A percentile compares a stretch with the other conserved stretches of the same genome.
phyloP scores from a whole-genome alignment of 2,329 filamentous ascomycete species.

The Sclerotinia borealis region DNA sequence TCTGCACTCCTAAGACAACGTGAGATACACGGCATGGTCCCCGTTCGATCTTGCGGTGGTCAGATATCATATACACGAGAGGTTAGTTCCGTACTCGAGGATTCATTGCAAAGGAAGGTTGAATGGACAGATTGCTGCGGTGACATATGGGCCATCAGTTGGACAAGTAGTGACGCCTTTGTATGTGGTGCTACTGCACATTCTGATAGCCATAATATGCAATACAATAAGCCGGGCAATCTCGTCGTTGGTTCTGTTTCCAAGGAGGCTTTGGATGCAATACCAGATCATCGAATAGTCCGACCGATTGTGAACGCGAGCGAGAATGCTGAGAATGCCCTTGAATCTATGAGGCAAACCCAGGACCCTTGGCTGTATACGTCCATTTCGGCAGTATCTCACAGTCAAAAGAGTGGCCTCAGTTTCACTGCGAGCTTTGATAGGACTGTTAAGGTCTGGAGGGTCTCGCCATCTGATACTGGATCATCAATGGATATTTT shows the following conservation, averaged over 20 bases:
- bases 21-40: slow-evolving; percentile 23
- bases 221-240: slow-evolving; percentile 61
- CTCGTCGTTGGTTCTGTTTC: slow-evolving; percentile 48
- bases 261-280: slow-evolving; percentile 42
- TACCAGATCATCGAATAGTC: slow-evolving; percentile 51
- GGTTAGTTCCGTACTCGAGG: slow-evolving; percentile 37
- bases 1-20: slow-evolving; percentile 23
- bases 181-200: slow-evolving; percentile 58
- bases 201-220: slow-evolving; percentile 57
- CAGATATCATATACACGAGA: slow-evolving; percentile 20
- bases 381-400: slow-evolving; percentile 57
- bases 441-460: slow-evolving; percentile 55
- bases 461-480: slow-evolving; percentile 33
- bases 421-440: slow-evolving; percentile 59
- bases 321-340: slow-evolving; percentile 48
- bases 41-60: slow-evolving; percentile 16
- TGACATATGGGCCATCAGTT: slow-evolving; percentile 52
- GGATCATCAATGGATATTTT: slow-evolving; percentile 38
- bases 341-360: slow-evolving; percentile 49
- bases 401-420: slow-evolving; percentile 40
- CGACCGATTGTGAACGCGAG: slow-evolving; percentile 41
- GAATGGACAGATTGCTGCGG: slow-evolving; percentile 58
- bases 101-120: slow-evolving; percentile 43
- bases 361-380: slow-evolving; percentile 60
- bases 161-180: slow-evolving; percentile 48